A percentile compares a stretch with the other conserved stretches of the same genome.
Conservation (phyloP, 1,284 basidiomycete species). For the Neonothopanus nambi region DNA sequence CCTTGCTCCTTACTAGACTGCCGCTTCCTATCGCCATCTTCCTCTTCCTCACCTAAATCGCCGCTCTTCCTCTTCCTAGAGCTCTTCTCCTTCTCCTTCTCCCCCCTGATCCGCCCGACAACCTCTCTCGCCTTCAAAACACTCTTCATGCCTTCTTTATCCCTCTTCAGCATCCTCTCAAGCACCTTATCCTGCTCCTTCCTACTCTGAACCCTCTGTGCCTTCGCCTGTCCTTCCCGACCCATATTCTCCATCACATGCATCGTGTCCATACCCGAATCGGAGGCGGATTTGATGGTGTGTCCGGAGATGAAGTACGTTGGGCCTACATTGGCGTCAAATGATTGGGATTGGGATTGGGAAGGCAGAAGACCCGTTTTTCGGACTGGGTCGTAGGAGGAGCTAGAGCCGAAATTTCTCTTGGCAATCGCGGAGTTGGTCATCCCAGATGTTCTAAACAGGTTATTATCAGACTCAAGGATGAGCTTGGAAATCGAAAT, state of each 20-base stretch:
- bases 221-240: constrained; percentile 70
- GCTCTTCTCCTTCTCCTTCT: constrained; percentile 25
- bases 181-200: constrained; percentile 63
- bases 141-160: constrained; percentile 62
- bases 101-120: too few species aligned
- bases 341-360: constrained; percentile 22
- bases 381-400: constrained; percentile 59
- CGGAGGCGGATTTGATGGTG: constrained; percentile 49
- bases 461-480: constrained; percentile 2
- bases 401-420: constrained; percentile 35
- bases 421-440: constrained; percentile 45
- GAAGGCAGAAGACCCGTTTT: constrained; percentile 72
- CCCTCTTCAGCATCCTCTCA: constrained; percentile 57
- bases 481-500: neutral
- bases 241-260: constrained; percentile 69
- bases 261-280: constrained; percentile 46
- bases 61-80: constrained; percentile 24
- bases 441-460: constrained; percentile 68
- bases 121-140: constrained; percentile 58
- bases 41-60: constrained; percentile 21
- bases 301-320: constrained; percentile 83
- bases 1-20: constrained; percentile 13
- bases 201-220: constrained; percentile 59
- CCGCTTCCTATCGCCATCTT: constrained; percentile 29
- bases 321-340: constrained; percentile 45